A percentile compares a stretch with the other conserved stretches of the same genome.
phyloP scores from a whole-genome alignment of 257 asterid genomes.

The Prunella vulgaris region DNA sequence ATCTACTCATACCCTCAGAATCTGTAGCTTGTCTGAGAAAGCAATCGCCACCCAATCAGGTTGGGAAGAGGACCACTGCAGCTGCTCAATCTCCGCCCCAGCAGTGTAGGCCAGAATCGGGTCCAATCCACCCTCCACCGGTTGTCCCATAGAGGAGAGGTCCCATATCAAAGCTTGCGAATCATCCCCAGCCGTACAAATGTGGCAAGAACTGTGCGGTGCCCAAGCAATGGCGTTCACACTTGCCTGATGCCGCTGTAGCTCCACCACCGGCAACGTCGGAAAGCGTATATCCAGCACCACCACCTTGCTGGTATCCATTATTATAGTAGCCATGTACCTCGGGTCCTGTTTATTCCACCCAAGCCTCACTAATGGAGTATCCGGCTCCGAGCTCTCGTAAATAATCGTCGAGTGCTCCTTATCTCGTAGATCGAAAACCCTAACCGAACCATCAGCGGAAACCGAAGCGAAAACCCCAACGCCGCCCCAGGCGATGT shows the following conservation, averaged over 20 bases:
- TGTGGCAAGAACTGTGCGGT: conserved; percentile 96
- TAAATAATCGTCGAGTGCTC: conserved; percentile 93
- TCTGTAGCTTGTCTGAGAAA: conserved; percentile 92
- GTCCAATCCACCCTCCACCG: conserved; percentile 90
- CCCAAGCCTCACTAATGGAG: conserved; percentile 88
- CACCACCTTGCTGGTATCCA: conserved; percentile 92
- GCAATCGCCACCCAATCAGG: conserved; percentile 99
- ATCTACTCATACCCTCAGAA: conserved; percentile 83
- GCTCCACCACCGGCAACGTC: conserved; percentile 85
- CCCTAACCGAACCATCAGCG: conserved; percentile 97
- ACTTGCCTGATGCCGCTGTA: conserved; percentile 96
- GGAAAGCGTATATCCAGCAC: conserved; percentile 91
- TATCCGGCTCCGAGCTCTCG: conserved; percentile 93
- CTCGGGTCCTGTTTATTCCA: conserved; percentile 99
- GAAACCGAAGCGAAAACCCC: conserved; percentile 96
- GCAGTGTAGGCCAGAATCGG: conserved; percentile 96
- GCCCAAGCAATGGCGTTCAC: conserved; percentile 98
- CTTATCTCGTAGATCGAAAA: conserved; percentile 91
- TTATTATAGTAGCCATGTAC: conserved; percentile 95
- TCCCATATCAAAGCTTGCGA: conserved; percentile 99
- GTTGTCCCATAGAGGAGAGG: conserved; percentile 90
- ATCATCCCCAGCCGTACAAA: conserved; percentile 97
- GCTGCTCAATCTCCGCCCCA: conserved; percentile 95
- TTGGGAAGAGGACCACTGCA: conserved; percentile 96
- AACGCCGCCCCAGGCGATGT: conserved; percentile 98